These are phyloP conservation scores for Ceratocystis colombiana DNA, from an alignment of 2,329 filamentous ascomycete genomes.

Conservation along the genomic window DNA sequence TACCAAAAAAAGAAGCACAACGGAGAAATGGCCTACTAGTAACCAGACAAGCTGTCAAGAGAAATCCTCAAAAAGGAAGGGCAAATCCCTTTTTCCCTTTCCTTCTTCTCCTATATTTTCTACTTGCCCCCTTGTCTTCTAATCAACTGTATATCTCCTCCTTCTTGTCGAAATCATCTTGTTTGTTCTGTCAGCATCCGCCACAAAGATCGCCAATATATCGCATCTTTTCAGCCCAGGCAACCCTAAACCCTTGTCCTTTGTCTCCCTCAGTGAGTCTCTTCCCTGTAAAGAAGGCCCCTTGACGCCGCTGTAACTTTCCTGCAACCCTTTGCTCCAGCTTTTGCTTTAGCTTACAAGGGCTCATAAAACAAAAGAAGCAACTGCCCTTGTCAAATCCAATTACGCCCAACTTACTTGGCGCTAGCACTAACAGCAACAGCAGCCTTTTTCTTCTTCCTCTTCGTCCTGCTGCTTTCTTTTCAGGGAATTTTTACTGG, in stretches of 20 bases:
- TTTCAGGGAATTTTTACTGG: no score
- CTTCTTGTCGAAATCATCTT: background rate
- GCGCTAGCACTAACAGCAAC: background rate
- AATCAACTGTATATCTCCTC: no score
- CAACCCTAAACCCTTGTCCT: background rate
- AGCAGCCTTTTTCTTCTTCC: background rate
- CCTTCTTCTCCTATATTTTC: no score
- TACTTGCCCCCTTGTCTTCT: no score
- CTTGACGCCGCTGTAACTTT: background rate
- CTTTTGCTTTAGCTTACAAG: slow-evolving; percentile 2
- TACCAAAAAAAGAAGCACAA: slow-evolving; percentile 6
- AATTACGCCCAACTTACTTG: background rate
- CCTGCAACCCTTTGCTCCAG: background rate
- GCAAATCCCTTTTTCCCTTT: no score
- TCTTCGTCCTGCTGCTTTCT: background rate
- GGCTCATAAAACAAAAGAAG: background rate
- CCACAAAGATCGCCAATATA: background rate
- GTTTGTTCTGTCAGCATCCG: background rate
- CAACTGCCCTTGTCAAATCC: background rate
- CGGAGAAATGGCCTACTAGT: no score
- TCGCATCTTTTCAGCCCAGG: no score
- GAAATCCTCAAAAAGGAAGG: no score
- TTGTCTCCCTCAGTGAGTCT: background rate
- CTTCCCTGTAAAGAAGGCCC: background rate
- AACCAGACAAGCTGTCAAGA: no score